Evolutionary conservation across 2,329 filamentous ascomycete genomes (phyloP).

Genomic region (Neofusicoccum cordaticola): DNA sequence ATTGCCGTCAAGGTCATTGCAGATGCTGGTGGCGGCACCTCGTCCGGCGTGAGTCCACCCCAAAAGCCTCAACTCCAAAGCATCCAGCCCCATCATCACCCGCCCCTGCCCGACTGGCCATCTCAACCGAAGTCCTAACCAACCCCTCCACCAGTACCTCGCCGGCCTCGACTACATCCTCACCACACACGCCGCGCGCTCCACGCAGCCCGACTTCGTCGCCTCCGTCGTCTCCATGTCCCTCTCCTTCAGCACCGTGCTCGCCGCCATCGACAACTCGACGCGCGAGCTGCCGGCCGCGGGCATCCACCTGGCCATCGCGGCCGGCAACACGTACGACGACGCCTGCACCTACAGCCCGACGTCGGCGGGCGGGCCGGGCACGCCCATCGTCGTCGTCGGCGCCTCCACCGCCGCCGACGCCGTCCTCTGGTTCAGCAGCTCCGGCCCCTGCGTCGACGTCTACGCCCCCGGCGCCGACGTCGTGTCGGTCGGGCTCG

Average conservation of each 20-base stretch:
- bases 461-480: slow-evolving; percentile 37
- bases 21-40: slow-evolving; percentile 31
- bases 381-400: slow-evolving; percentile 37
- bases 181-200: slow-evolving; percentile 32
- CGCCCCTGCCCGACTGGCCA: no score
- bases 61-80: no score
- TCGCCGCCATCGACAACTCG: slow-evolving; percentile 1
- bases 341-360: slow-evolving; percentile 31
- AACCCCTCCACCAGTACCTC: slow-evolving; percentile 24
- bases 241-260: slow-evolving; percentile 31
- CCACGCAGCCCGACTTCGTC: slow-evolving; percentile 30
- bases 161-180: slow-evolving; percentile 39
- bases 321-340: slow-evolving; percentile 33
- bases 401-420: slow-evolving; percentile 34
- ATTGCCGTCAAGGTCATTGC: slow-evolving; percentile 38
- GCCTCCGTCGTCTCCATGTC: slow-evolving; percentile 38
- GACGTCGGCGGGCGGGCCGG: slow-evolving; percentile 24
- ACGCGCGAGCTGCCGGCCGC: neutral
- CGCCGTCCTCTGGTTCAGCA: slow-evolving; percentile 33
- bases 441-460: slow-evolving; percentile 35
- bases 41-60: neutral
- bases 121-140: no score
- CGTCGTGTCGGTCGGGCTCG: slow-evolving; percentile 42
- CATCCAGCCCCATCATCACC: neutral
- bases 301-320: slow-evolving; percentile 22